Conservation (phyloP, 2,329 filamentous ascomycete species). For the Nemania diffusa region DNA sequence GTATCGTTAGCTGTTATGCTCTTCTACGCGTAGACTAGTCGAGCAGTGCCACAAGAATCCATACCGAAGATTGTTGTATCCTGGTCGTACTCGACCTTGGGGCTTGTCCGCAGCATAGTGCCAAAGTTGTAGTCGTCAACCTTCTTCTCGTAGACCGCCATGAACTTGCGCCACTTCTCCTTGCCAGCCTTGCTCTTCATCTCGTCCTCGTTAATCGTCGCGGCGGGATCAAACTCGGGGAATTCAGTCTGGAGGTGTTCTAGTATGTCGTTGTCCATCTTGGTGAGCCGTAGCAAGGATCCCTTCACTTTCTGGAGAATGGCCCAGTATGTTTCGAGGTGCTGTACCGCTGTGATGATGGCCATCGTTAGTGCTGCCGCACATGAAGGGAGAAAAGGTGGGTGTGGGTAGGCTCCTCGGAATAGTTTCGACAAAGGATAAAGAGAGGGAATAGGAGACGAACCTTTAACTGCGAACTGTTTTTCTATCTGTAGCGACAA, state of each 20-base stretch:
- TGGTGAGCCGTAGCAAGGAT: conserved; percentile 89
- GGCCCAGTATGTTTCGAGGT: conserved; percentile 96
- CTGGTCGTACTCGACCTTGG: conserved; percentile 86
- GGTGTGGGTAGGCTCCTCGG: neutral
- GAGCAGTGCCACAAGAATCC: neutral
- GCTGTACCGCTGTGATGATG: conserved; percentile 77
- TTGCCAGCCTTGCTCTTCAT: conserved; percentile 99
- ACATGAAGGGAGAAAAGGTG: neutral
- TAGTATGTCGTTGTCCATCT: conserved; percentile 94
- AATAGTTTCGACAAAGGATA: neutral
- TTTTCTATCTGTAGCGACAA: conserved; percentile 81
- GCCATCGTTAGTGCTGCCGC: conserved; percentile 4
- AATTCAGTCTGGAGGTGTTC: conserved; percentile 89
- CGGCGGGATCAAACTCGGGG: conserved; percentile 88
- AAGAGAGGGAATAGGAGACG: neutral
- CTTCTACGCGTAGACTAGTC: conserved; percentile 48
- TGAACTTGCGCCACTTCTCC: conserved; percentile 93
- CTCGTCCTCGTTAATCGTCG: conserved; percentile 84
- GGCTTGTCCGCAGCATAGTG: conserved; percentile 84
- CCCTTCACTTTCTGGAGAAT: conserved; percentile 92
- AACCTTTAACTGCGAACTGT: conserved; percentile 97
- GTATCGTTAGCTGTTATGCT: conserved; percentile 48
- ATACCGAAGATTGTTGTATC: conserved; percentile 91
- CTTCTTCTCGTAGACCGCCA: conserved; percentile 92
- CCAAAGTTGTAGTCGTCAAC: conserved; percentile 99